These are phyloP conservation scores for Magnusiomyces sp. DNA, from an alignment of 1,139 yeast genomes.

Conservation along the genomic window DNA sequence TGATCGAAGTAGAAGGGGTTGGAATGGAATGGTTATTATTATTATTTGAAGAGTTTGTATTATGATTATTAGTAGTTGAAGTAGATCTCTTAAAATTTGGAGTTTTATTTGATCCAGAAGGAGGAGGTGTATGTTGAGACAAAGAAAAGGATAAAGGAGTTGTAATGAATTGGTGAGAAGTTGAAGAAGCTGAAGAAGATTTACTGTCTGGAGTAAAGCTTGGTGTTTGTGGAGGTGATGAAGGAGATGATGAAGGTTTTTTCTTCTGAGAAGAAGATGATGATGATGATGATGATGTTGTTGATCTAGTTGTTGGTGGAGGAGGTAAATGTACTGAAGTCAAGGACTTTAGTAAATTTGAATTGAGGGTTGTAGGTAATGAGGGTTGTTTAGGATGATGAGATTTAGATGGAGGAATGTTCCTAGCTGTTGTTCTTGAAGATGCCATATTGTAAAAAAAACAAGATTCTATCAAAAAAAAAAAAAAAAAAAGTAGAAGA, in stretches of 20 bases:
- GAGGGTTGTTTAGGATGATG: not conserved
- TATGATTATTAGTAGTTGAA: not conserved
- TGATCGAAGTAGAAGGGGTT: not conserved
- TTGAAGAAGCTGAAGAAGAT: not conserved
- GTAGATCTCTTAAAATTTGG: not conserved
- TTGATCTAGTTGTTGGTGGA: conserved; percentile 32
- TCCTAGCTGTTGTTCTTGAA: too few species aligned
- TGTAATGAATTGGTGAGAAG: conserved; percentile 1
- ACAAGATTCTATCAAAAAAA: too few species aligned
- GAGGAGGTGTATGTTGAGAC: conserved; percentile 1
- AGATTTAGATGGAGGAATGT: too few species aligned
- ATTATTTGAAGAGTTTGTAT: not conserved
- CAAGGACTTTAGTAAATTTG: conserved; percentile 36
- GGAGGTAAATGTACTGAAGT: conserved; percentile 40
- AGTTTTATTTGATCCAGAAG: not conserved
- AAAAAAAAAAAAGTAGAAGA: too few species aligned
- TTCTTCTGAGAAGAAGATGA: not conserved
- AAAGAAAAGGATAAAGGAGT: not conserved
- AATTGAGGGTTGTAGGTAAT: conserved; percentile 18
- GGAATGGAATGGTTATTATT: not conserved
- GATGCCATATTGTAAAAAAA: too few species aligned
- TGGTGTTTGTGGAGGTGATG: conserved; percentile 4
- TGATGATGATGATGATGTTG: not conserved
- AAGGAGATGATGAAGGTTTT: not conserved
- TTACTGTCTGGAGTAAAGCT: not conserved